Evolutionary conservation across 306 rosid genomes (phyloP).

Genomic region (Macrotyloma uniflorum): DNA sequence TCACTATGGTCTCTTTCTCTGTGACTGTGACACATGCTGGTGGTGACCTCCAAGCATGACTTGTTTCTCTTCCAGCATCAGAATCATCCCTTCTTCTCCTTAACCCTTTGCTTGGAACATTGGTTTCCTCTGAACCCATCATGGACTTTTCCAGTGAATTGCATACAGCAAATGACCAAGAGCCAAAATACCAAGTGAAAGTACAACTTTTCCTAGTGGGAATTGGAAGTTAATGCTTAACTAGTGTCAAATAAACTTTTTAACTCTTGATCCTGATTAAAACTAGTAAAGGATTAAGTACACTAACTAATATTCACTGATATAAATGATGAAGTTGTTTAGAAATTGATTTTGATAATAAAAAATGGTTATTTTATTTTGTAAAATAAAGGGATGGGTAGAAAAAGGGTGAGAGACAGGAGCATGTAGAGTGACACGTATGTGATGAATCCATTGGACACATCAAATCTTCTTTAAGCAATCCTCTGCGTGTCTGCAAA

Average conservation of each 20-base stretch:
- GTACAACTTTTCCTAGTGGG: neutral
- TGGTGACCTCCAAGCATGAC: conserved; percentile 45
- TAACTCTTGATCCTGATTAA: no score
- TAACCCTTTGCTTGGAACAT: conserved; percentile 16
- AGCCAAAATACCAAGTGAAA: neutral
- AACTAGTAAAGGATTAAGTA: no score
- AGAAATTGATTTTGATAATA: no score
- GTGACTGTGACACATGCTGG: conserved; percentile 9
- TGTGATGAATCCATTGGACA: conserved; percentile 48
- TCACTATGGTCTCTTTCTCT: conserved; percentile 3
- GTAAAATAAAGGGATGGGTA: neutral
- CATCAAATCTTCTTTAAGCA: conserved; percentile 45
- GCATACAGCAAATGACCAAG: neutral
- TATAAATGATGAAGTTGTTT: no score
- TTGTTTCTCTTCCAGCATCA: conserved; percentile 45
- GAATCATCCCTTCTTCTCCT: conserved; percentile 31
- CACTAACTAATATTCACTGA: no score
- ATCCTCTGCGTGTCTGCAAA: conserved; percentile 28
- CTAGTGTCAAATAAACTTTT: no score
- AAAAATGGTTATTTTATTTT: no score
- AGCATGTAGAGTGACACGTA: conserved; percentile 54
- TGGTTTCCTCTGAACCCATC: conserved; percentile 28
- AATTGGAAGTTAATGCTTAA: conserved; percentile 20
- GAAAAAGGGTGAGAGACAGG: conserved; percentile 30
- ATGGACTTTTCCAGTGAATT: neutral